Evolutionary conservation across 306 rosid species (phyloP).

Genomic region (Cotoneaster glaucophyllus): DNA sequence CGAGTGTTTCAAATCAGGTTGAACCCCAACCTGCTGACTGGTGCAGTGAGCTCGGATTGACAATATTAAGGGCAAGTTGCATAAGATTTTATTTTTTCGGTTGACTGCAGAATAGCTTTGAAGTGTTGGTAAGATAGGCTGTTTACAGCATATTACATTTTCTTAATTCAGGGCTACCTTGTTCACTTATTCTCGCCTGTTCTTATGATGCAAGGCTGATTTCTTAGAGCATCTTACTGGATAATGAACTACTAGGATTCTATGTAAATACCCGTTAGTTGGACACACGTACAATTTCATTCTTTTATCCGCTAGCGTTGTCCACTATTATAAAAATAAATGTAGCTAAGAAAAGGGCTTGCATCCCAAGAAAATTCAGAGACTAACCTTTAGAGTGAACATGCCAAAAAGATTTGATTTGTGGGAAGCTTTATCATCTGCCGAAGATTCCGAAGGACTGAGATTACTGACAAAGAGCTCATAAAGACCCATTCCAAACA

Average conservation of each 20-base stretch:
- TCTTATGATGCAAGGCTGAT: not conserved
- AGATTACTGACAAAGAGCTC: conserved; percentile 91
- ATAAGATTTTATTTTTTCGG: not conserved
- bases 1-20: no score
- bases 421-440: conserved; percentile 35
- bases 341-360: not conserved
- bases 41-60: no score
- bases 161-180: not conserved
- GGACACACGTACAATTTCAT: not conserved
- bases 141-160: not conserved
- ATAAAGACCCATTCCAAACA: conserved; percentile 94
- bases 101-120: not conserved
- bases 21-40: no score
- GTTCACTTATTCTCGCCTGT: not conserved
- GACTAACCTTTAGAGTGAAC: conserved; percentile 69
- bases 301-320: not conserved
- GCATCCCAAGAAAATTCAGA: not conserved
- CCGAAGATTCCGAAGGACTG: conserved; percentile 32
- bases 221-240: not conserved
- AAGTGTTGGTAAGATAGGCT: no score
- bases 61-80: not conserved
- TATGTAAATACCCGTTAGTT: not conserved
- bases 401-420: conserved; percentile 75
- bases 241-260: not conserved
- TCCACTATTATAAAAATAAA: no score